Percentiles rank a stretch among this genome's conserved stretches.
These are phyloP conservation scores for Pythium myriotylum DNA, from an alignment of 352 stramenopile species.

Conservation along the genomic window DNA sequence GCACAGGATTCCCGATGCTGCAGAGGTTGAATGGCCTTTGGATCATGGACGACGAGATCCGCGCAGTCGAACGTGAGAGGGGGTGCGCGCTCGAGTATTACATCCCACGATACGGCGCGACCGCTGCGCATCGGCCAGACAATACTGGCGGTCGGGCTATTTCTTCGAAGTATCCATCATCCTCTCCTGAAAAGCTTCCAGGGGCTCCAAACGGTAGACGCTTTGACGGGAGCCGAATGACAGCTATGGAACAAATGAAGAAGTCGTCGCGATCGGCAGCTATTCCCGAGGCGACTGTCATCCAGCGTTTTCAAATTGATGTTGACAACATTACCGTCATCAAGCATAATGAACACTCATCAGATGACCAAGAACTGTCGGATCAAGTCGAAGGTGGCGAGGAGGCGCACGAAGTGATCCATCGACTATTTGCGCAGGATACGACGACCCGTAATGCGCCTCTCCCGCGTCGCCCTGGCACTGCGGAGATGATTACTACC, in stretches of 20 bases:
- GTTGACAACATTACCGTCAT: slow-evolving; percentile 36
- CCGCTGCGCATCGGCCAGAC: no score
- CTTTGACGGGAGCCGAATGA: slow-evolving; percentile 73
- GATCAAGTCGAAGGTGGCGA: slow-evolving; percentile 1
- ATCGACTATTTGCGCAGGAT: slow-evolving; percentile 29
- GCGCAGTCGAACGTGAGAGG: slow-evolving; percentile 52
- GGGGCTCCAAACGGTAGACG: slow-evolving; percentile 13
- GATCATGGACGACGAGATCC: slow-evolving; percentile 59
- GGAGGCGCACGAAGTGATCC: slow-evolving; percentile 25
- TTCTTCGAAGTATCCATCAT: no score
- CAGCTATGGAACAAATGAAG: slow-evolving; percentile 56
- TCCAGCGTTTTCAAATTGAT: slow-evolving; percentile 60
- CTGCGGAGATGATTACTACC: neutral
- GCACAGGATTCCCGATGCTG: slow-evolving; percentile 64
- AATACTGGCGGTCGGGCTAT: no score
- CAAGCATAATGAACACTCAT: neutral
- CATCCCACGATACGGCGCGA: neutral
- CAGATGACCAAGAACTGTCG: neutral
- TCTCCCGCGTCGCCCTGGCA: neutral
- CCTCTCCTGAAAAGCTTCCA: neutral
- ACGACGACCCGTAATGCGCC: neutral
- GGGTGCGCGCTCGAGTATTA: slow-evolving; percentile 55
- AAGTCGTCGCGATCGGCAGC: slow-evolving; percentile 43
- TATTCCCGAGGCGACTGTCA: slow-evolving; percentile 40
- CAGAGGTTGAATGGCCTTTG: slow-evolving; percentile 57